A percentile compares a stretch with the other conserved stretches of the same genome.
These are phyloP conservation scores for Mycena rebaudengoi DNA, from an alignment of 768 basidiomycete genomes.

Conservation along the genomic window DNA sequence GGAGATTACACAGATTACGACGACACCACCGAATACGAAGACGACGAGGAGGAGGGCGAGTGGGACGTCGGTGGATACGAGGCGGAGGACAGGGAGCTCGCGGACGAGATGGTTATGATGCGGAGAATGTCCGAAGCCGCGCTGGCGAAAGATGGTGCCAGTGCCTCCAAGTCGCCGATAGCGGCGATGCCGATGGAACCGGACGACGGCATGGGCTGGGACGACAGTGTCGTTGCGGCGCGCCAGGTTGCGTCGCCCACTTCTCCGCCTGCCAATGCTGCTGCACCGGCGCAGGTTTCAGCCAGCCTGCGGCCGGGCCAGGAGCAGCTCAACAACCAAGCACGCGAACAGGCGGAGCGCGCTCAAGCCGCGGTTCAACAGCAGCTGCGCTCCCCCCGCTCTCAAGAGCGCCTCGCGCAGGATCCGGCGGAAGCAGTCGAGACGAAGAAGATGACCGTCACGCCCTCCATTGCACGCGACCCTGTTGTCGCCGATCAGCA, in stretches of 20 bases:
- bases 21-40: conserved; percentile 3
- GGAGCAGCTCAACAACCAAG: too few relatives aligned
- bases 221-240: conserved; percentile 69
- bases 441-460: conserved; percentile 80
- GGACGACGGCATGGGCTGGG: conserved; percentile 92
- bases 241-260: conserved; percentile 43
- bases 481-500: conserved; percentile 10
- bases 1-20: conserved; percentile 27
- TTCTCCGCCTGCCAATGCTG: conserved; percentile 42
- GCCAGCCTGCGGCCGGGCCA: too few relatives aligned
- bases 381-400: conserved; percentile 52
- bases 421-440: conserved; percentile 78
- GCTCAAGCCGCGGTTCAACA: conserved; percentile 36
- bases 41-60: conserved; percentile 63
- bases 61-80: conserved; percentile 77
- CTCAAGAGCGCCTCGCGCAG: conserved; percentile 59
- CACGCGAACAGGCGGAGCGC: conserved; percentile 41
- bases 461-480: conserved; percentile 79
- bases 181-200: conserved; percentile 57
- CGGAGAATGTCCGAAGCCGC: conserved; percentile 36
- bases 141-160: conserved; percentile 26
- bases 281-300: too few relatives aligned
- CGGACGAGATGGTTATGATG: conserved; percentile 57
- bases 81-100: conserved; percentile 73
- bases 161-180: not conserved